A percentile compares a stretch with the other conserved stretches of the same genome.
Evolutionary conservation across 2,329 filamentous ascomycete genomes (phyloP).

Genomic region (Colletotrichum camelliae): DNA sequence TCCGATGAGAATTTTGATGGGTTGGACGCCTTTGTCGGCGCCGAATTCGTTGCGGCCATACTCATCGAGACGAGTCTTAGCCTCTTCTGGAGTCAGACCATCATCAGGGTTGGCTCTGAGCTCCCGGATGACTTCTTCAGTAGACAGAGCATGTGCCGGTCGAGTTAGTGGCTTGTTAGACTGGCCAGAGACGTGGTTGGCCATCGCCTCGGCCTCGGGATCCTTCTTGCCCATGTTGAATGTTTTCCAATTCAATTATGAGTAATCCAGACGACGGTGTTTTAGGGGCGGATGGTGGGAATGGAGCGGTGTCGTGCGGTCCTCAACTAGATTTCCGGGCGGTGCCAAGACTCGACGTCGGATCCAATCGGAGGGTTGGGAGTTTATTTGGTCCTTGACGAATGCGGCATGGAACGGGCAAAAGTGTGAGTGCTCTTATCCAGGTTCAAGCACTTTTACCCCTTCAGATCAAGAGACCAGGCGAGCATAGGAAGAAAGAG

Average conservation of each 20-base stretch:
- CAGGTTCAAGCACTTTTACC: slow-evolving; percentile 22
- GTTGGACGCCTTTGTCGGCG: slow-evolving; percentile 63
- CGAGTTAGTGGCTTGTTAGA: slow-evolving; percentile 57
- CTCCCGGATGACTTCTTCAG: slow-evolving; percentile 57
- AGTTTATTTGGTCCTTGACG: background rate
- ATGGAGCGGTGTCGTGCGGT: background rate
- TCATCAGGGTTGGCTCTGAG: slow-evolving; percentile 60
- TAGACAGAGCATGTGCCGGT: slow-evolving; percentile 68
- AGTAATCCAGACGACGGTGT: background rate
- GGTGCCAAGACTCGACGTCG: background rate
- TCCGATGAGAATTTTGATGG: slow-evolving; percentile 66
- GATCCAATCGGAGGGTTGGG: background rate
- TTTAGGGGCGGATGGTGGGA: background rate
- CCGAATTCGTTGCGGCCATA: slow-evolving; percentile 70
- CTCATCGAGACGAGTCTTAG: slow-evolving; percentile 56
- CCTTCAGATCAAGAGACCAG: slow-evolving; percentile 18
- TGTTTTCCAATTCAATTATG: background rate
- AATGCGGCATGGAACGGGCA: slow-evolving; percentile 10
- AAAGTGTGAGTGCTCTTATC: slow-evolving; percentile 21
- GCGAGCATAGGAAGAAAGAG: slow-evolving; percentile 8
- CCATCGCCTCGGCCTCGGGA: slow-evolving; percentile 23
- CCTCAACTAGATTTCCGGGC: background rate
- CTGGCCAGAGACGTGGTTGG: slow-evolving; percentile 44
- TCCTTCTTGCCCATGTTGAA: slow-evolving; percentile 28
- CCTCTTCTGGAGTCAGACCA: slow-evolving; percentile 62